Evolutionary conservation across 1,139 yeast genomes (phyloP).

Genomic region (Pichia sp.): DNA sequence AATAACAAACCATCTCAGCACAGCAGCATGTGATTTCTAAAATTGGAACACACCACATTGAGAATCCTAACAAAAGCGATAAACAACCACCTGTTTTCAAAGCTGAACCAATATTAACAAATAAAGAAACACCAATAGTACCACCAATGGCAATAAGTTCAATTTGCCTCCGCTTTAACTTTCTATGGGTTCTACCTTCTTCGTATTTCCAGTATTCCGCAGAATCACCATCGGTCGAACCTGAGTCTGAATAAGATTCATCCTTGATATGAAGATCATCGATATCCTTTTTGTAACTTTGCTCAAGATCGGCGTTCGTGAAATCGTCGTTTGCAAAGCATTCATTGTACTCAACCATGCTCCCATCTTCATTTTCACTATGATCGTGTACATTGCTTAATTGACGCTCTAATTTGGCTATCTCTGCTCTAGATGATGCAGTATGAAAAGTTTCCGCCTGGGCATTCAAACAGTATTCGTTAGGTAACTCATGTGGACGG

Average conservation of each 20-base stretch:
- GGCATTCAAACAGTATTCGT: constrained; percentile 12
- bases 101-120: constrained; percentile 70
- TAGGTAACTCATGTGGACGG: constrained; percentile 7
- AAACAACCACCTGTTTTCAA: constrained; percentile 73
- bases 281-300: neutral
- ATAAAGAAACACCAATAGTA: constrained; percentile 73
- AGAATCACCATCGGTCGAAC: neutral
- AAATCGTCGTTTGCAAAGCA: constrained; percentile 12
- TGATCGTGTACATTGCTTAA: neutral
- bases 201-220: constrained; percentile 11
- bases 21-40: constrained; percentile 40
- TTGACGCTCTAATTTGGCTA: neutral
- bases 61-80: constrained; percentile 60
- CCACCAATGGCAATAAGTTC: constrained; percentile 81
- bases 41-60: constrained; percentile 42
- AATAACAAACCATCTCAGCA: constrained; percentile 50
- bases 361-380: neutral
- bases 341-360: constrained; percentile 11
- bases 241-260: neutral
- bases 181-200: constrained; percentile 19
- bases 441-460: constrained; percentile 12
- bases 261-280: neutral
- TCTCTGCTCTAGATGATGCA: neutral
- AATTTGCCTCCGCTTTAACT: constrained; percentile 37
- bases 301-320: constrained; percentile 4